Evolutionary conservation across 2,329 filamentous ascomycete species (phyloP), one percentile per base, ranked within the genome.

Genomic region (Sporothrix euskadiensis): DNA sequence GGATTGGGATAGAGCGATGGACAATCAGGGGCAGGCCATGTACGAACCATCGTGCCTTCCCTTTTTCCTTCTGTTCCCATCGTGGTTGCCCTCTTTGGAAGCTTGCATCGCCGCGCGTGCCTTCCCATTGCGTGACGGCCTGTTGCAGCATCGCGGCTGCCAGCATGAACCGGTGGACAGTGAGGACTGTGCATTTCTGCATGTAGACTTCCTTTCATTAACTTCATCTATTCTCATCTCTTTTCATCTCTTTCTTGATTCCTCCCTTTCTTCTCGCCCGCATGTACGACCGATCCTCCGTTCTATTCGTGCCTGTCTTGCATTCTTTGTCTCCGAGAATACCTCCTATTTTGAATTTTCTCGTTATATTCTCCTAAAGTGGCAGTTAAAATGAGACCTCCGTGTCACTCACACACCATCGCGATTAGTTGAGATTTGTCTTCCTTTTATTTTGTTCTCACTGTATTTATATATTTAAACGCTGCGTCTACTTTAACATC

Each of bases 151-250:
- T 16, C 39, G 30, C 71, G 71, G 71, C n/a, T 47, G 41, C 52
- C 69, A 56, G 52, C 73, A 73, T 73, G 73, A 74, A 74, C 73
- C 6, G 73, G 56, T 69, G 71, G 71, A 72, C 59, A 41, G 49
- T 68, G 57, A 19, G 35, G 44, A 54, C 14, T 69, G 6, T 69
- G 47, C n/a, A 54, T n/a, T 19, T 32, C 32, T 61, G 56, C 14
- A 59, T 35, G 14, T 59, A n/a, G 5, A 59, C 5, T 19, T 19
- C 19, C 56, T 32, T 8, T 35, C 12, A 19, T n/a, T 35, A 7
- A 14, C 56, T 59, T 35, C 56, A 57, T 35, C 26, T 26, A 26
- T 26, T 26, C 2, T 26, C 26, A 26, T 26, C 26, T 26, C 26
- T 26, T 26, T 59, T 35, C 30, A 57, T 35, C 30, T 10, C 10